A percentile compares a stretch with the other conserved stretches of the same genome.
These are phyloP conservation scores for Orbilia quercus DNA, from an alignment of 2,329 filamentous ascomycete species.

Conservation along the genomic window DNA sequence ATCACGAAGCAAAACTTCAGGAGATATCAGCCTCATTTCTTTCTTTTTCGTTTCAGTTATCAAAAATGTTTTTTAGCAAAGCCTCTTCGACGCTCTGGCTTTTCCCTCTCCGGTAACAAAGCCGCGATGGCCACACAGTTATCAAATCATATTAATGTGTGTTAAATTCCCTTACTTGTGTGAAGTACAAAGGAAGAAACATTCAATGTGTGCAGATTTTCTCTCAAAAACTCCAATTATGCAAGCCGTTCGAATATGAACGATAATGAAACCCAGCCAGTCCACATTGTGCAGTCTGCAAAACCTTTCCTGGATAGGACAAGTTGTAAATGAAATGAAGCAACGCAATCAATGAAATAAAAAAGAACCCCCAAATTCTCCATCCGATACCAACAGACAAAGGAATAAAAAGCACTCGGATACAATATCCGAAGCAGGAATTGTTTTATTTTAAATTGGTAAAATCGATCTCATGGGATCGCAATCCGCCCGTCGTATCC, in stretches of 20 bases:
- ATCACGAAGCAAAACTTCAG: no score
- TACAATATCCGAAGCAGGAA: no score
- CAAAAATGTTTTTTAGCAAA: not conserved
- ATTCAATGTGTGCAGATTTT: not conserved
- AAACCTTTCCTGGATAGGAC: no score
- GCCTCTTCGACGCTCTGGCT: not conserved
- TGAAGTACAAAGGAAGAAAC: slow-evolving; percentile 7
- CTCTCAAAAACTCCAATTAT: slow-evolving; percentile 15
- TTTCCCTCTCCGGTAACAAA: slow-evolving; percentile 2
- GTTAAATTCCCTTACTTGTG: not conserved
- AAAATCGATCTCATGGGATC: slow-evolving; percentile 42
- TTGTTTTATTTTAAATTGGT: slow-evolving; percentile 41
- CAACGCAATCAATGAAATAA: not conserved
- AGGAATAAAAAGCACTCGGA: not conserved
- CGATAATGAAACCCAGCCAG: slow-evolving; percentile 1
- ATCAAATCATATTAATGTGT: not conserved
- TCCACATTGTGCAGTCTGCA: no score
- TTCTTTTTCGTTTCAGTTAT: not conserved
- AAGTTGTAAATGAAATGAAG: no score
- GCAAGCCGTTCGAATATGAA: not conserved
- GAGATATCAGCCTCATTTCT: slow-evolving; percentile 2
- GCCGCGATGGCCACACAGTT: not conserved
- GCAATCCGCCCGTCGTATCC: slow-evolving; percentile 29
- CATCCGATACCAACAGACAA: slow-evolving; percentile 4
- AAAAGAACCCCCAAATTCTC: slow-evolving; percentile 2